Conservation (phyloP, 2,329 filamentous ascomycete species). For the Trichoderma arundinaceum region DNA sequence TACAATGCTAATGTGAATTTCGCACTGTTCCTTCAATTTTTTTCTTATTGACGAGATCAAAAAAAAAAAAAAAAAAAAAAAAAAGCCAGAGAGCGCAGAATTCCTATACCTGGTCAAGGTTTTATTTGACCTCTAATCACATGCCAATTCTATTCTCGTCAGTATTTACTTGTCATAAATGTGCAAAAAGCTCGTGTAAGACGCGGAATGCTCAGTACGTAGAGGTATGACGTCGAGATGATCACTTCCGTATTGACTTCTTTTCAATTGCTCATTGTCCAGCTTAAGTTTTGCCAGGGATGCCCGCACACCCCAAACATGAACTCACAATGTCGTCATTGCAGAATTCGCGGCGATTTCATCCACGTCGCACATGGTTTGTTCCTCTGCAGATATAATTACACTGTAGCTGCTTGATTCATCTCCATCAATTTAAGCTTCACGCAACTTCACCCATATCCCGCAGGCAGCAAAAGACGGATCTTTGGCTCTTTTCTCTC, state of each 20-base stretch:
- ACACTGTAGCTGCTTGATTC: not conserved
- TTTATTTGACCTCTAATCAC: not conserved
- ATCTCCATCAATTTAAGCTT: not conserved
- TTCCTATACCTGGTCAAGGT: not conserved
- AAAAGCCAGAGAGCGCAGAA: no score
- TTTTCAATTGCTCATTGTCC: not conserved
- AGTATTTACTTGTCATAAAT: not conserved
- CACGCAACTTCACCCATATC: no score
- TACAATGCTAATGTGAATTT: not conserved
- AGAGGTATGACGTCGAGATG: constrained; percentile 16
- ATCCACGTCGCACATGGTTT: not conserved
- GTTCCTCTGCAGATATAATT: not conserved
- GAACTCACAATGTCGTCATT: constrained; percentile 29
- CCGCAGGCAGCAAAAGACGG: no score
- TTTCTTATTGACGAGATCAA: no score
- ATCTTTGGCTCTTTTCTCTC: no score
- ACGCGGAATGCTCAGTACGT: not conserved
- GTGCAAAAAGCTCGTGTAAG: not conserved
- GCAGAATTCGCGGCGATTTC: not conserved
- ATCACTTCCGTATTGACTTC: not conserved
- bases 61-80: no score
- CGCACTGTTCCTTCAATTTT: no score
- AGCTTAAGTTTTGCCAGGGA: not conserved
- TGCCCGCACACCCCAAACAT: not conserved
- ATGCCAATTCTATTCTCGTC: not conserved